Conservation (phyloP, 1,284 basidiomycete genomes). For the Coniferiporia sulphurascens region DNA sequence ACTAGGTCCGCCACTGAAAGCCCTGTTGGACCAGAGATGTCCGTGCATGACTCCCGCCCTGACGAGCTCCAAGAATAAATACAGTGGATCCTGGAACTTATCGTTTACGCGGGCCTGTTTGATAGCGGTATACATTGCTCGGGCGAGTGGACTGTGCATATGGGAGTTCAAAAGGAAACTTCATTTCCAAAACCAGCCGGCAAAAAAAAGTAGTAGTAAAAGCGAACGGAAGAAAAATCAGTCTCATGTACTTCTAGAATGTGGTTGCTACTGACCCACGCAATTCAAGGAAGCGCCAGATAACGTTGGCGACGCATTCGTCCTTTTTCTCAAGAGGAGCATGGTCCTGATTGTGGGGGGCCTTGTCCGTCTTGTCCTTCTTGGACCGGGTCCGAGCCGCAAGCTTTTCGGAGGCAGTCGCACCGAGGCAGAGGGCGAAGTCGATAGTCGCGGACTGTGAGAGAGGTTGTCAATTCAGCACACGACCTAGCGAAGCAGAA, state of each 20-base stretch:
- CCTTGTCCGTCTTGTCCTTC: slow-evolving; percentile 33
- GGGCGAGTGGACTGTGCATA: slow-evolving; percentile 84
- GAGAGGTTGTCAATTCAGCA: slow-evolving; percentile 1
- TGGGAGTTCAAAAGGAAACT: slow-evolving; percentile 89
- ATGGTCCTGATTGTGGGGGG: slow-evolving; percentile 38
- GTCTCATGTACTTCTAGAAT: slow-evolving; percentile 1
- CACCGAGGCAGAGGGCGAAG: slow-evolving; percentile 90
- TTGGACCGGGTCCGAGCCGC: slow-evolving; percentile 61
- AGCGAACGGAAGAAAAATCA: slow-evolving; percentile 19
- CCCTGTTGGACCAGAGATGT: slow-evolving; percentile 82
- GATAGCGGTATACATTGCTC: slow-evolving; percentile 84
- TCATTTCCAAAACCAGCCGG: neutral
- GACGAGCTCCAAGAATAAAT: slow-evolving; percentile 88
- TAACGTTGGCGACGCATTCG: slow-evolving; percentile 95
- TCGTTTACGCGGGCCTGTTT: slow-evolving; percentile 82
- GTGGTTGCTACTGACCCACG: slow-evolving; percentile 61
- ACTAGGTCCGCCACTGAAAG: slow-evolving; percentile 91
- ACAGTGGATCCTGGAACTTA: slow-evolving; percentile 97
- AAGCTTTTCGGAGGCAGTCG: slow-evolving; percentile 75
- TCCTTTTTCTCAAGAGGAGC: slow-evolving; percentile 91
- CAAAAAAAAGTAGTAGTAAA: slow-evolving; percentile 3
- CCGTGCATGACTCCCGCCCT: slow-evolving; percentile 95
- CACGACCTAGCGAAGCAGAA: slow-evolving; percentile 9
- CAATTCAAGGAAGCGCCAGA: slow-evolving; percentile 97
- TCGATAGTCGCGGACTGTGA: slow-evolving; percentile 92